Evolutionary conservation across 805 yeast genomes (phyloP), one percentile per base, ranked within the genome.

Genomic region (Nakazawaea ambrosiae): DNA sequence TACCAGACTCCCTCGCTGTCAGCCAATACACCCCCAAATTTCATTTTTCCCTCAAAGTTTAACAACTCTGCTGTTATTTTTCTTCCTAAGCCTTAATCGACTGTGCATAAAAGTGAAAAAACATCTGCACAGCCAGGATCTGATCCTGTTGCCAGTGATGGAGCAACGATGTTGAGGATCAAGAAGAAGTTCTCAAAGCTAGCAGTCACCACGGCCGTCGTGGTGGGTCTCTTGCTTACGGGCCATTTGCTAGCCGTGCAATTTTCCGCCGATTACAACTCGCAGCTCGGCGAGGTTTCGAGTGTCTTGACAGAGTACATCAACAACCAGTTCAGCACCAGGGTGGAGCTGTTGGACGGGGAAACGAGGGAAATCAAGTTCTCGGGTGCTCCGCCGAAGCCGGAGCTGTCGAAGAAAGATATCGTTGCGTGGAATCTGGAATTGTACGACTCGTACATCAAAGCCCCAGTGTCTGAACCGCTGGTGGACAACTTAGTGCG

Each of bases 391-490:
- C 26, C 26, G 10, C 33, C 34, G 3, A 16, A 11, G 8, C 10
- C 33, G 7, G 24, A 15, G 3, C n/a, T 32, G 36, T 10, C 36
- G 4, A 32, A 29, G n/a, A 4, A 27, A 19, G 39, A 31, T 12
- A 20, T 36, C 3, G 26, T 36, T 8, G 9, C 24, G 7, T 36
- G 39, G 36, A 34, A 30, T 20, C 31, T 27, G 28, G 36, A 32
- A 2, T n/a, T 26, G 3, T 32, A 20, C 20, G 18, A 27, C 11
- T 15, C 22, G 8, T 37, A 17, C 12, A 12, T 27, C 4, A 22
- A 27, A n/a, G 27, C 12, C 17, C 29, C 28, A 15, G 68, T 78
- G 15, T 29, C 39, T 18, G 79, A 74, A 46, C 85, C 85, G 1
- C 65, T 63, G 42, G 61, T 58, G 3, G 51, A 50, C 4, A 55